Conservation (phyloP, 192 early-diverging fungal species). For the Entophlyctis luteolus region DNA sequence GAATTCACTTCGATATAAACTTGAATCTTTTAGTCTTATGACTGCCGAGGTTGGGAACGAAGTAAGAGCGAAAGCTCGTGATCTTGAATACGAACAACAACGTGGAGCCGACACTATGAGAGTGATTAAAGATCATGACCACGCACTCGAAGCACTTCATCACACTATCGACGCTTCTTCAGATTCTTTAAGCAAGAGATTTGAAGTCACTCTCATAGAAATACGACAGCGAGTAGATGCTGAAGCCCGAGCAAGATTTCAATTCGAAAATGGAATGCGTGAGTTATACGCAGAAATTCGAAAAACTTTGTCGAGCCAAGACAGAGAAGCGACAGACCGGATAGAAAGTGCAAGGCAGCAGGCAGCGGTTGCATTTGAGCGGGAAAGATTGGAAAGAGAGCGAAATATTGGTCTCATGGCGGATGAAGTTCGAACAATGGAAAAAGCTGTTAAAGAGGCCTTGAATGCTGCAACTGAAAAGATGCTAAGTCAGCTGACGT, state of each 20-base stretch:
- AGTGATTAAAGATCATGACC: conserved; percentile 38
- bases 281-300: conserved; percentile 32
- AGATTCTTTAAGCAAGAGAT: conserved; percentile 14
- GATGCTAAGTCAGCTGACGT: conserved; percentile 12
- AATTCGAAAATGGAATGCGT: conserved; percentile 32
- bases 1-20: conserved; percentile 30
- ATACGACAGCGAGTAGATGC: conserved; percentile 27
- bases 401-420: neutral
- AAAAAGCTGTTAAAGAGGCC: conserved; percentile 23
- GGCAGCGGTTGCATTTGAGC: conserved; percentile 19
- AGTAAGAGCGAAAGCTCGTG: conserved; percentile 23
- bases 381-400: conserved; percentile 35
- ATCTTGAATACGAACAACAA: conserved; percentile 29
- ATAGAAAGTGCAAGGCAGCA: conserved; percentile 26
- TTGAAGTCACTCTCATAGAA: conserved; percentile 31
- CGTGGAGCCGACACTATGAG: conserved; percentile 35
- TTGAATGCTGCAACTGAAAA: conserved; percentile 13
- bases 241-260: conserved; percentile 29
- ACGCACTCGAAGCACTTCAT: conserved; percentile 26
- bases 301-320: conserved; percentile 22
- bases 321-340: conserved; percentile 27
- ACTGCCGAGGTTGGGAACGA: conserved; percentile 29
- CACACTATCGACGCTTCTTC: conserved; percentile 15
- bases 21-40: conserved; percentile 26
- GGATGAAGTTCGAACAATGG: conserved; percentile 26